phyloP scores from a whole-genome alignment of 2,329 filamentous ascomycete species.

The Penicillium sumatraense region DNA sequence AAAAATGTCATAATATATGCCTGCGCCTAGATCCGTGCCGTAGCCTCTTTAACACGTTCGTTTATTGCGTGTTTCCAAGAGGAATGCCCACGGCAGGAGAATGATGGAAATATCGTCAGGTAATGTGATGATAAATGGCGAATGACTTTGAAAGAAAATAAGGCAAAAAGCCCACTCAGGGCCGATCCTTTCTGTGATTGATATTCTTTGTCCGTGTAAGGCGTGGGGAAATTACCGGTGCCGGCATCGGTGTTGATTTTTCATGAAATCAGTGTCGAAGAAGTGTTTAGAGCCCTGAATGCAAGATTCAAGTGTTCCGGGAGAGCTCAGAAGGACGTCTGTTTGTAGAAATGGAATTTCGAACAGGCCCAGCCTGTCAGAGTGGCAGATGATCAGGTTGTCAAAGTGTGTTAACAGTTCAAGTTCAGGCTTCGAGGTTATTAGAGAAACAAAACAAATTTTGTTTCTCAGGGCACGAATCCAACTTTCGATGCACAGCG shows the following conservation, averaged over 20 bases:
- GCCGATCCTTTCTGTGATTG: neutral
- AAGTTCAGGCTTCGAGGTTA: neutral
- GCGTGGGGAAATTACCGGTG: neutral
- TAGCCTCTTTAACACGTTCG: neutral
- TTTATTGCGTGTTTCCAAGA: neutral
- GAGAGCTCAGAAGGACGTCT: neutral
- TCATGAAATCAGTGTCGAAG: neutral
- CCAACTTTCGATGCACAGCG: conserved; percentile 52
- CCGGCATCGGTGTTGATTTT: neutral
- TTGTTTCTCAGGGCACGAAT: conserved; percentile 44
- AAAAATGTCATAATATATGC: too few relatives aligned
- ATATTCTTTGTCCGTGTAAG: neutral
- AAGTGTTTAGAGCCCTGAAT: neutral
- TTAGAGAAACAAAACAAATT: neutral
- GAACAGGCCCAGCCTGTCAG: conserved; percentile 6
- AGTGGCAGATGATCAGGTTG: neutral
- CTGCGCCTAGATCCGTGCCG: too few relatives aligned
- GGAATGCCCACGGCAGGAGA: neutral
- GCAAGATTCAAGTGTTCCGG: neutral
- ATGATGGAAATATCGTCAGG: neutral
- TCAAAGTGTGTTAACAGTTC: neutral
- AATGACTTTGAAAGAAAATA: neutral
- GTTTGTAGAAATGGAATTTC: neutral
- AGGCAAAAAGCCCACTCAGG: neutral
- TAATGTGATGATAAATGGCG: neutral